Evolutionary conservation across 2,329 filamentous ascomycete genomes (phyloP), one percentile per base, ranked within the genome.

Genomic region (Sarocladiaceae sp.): DNA sequence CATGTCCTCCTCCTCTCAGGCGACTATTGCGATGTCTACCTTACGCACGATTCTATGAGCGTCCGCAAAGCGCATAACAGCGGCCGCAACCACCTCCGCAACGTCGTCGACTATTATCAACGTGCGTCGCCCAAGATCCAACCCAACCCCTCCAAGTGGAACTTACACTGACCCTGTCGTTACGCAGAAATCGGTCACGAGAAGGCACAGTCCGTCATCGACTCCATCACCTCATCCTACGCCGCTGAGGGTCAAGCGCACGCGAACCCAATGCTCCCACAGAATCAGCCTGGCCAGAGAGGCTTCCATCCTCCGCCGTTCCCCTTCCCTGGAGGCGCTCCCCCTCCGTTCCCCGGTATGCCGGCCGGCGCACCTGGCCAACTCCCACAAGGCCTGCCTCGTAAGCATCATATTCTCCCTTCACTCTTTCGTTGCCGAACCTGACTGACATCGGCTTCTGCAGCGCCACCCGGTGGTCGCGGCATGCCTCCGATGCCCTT

Each of bases 11-110:
- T 32, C 4, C 18, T 21, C 35, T 20, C 32, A 69, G 67, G 90
- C 76, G 93, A 98, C 67, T 98, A 98, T 70, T 98, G 93, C 79
- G 93, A 98, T 85, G 93, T 98, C 67, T 98, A 98, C 78, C 85
- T 98, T 57, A 98, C 93, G 55, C 93, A 98, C 78, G 93, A 98
- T 76, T 95, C 89, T 35, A 97, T 97, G 91, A 95, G 89, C 69
- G 93, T 98, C 68, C 90, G 93, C 58, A 97, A 97, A 73, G 93
- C 93, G 41, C 93, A 98, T 69, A 98, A 98, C 74, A 85, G 82
- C 63, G 93, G 93, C 50, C 82, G 91, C 58, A 98, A 98, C 71
- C 93, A 98, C 63, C 72, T 98, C 51, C 87, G 93, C 60, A 98
- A 98, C 66, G 93, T 98, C 23, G 85, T 96, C 57, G 90, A 96